Base-by-base conservation (phyloP, 371 early-diverging fungal species). In the Syncephalastrum monosporum region DNA sequence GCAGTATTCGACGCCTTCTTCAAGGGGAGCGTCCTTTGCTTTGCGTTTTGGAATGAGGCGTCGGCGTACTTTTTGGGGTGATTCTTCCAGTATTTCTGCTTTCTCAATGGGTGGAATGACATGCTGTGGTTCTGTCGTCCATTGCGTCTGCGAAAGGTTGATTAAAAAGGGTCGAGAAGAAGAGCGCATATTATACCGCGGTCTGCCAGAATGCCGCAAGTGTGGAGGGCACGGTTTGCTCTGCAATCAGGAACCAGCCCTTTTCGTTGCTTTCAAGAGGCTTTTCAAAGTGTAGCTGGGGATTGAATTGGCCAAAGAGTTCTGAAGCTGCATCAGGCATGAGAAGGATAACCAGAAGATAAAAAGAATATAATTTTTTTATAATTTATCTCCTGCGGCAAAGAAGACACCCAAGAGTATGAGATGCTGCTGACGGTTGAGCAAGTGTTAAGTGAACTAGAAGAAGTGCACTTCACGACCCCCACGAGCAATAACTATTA, bases 31-130 rank as follows among this genome's bases (percentile, higher is more conserved):
- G 54, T 84, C 84, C 55, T 83, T 83, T 42, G 76, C 61, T 50
- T 78, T 77, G 6, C 90, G 87, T 60, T 86, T 90, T 0, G 90
- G 57, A 17, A 56, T 48, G 14, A 56, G n/a, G 0, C 41, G 44
- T 15, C 57, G 47, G 14, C 27, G 45, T 14, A 56, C 49, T n/a
- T n/a, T 19, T 13, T 49, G 42, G 1, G 14, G 25, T 14, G 5
- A 51, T 48, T 16, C 50, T 66, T 25, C 33, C 3, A 38, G 45
- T 7, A 50, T 38, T 14, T 82, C 81, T 3, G 85, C 83, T 33
- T 70, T 74, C 46, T 82, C 73, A 16, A 90, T 63, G 0, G 91
- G 91, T 7, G 91, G 91, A 24, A 89, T 87, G n/a, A 85, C 72
- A 33, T 73, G 67, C 27, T 87, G 82, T 3, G 89, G 85, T 33